Conservation (phyloP, 2,329 filamentous ascomycete genomes). For the Botrytis byssoidea region DNA sequence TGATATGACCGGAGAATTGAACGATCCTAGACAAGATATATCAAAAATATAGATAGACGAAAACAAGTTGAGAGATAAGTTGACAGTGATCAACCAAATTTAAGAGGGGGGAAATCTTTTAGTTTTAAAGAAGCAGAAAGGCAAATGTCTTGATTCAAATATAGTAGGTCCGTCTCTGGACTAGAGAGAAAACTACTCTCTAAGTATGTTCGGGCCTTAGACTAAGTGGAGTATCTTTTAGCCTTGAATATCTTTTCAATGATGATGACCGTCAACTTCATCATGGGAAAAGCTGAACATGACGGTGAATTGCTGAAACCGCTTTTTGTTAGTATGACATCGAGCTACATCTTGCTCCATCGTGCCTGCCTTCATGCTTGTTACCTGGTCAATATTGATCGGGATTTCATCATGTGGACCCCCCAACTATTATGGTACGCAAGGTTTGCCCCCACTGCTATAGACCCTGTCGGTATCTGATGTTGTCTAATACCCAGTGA, state of each 20-base stretch:
- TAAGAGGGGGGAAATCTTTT: background rate
- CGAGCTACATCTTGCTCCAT: conserved; percentile 2
- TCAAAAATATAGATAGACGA: conserved; percentile 2
- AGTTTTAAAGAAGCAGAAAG: conserved; percentile 5
- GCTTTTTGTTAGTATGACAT: conserved; percentile 11
- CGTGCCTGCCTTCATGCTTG: background rate
- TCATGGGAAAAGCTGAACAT: background rate
- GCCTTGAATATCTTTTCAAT: conserved; percentile 2
- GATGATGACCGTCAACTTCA: conserved; percentile 2
- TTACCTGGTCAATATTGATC: background rate
- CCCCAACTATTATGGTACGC: background rate
- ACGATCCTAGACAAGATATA: background rate
- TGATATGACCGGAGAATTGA: background rate
- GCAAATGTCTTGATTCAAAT: background rate
- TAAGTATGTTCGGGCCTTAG: background rate
- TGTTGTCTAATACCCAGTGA: background rate
- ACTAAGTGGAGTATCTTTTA: background rate
- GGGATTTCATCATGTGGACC: background rate
- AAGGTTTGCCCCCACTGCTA: background rate
- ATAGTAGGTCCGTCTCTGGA: background rate
- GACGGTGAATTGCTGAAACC: background rate
- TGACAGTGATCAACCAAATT: background rate
- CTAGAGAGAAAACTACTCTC: conserved; percentile 14
- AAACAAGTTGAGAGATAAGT: background rate
- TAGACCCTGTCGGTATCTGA: background rate